Percentiles rank a stretch among this genome's conserved stretches.
Conservation (phyloP, 192 early-diverging fungal genomes). For the Entomortierella lignicola region DNA sequence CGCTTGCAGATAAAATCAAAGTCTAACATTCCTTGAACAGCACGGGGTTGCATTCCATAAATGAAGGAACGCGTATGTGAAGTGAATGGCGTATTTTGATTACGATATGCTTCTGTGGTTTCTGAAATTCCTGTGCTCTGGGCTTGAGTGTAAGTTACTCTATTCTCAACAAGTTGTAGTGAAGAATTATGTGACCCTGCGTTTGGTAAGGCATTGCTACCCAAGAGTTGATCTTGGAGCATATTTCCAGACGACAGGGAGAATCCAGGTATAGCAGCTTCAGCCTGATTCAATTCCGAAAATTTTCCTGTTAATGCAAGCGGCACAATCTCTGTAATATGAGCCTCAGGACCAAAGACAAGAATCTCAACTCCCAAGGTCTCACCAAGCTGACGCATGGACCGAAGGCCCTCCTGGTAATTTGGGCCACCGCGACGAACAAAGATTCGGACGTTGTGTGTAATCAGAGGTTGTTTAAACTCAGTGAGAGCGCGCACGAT, state of each 20-base stretch:
- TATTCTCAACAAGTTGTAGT: slow-evolving; percentile 57
- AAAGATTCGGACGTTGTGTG: slow-evolving; percentile 92
- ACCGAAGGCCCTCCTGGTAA: slow-evolving; percentile 98
- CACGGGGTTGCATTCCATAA: slow-evolving; percentile 99
- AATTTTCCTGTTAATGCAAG: slow-evolving; percentile 82
- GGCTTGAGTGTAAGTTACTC: slow-evolving; percentile 63
- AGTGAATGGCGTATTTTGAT: slow-evolving; percentile 84
- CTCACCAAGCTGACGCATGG: slow-evolving; percentile 94
- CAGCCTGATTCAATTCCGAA: slow-evolving; percentile 60
- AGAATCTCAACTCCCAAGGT: slow-evolving; percentile 93
- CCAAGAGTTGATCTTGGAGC: slow-evolving; percentile 70
- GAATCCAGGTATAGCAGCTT: slow-evolving; percentile 50
- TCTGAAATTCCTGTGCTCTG: slow-evolving; percentile 26
- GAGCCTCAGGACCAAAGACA: slow-evolving; percentile 97
- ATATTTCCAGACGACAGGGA: slow-evolving; percentile 67
- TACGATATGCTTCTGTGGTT: slow-evolving; percentile 19
- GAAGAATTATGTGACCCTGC: slow-evolving; percentile 53
- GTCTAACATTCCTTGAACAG: slow-evolving; percentile 99
- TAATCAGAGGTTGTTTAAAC: slow-evolving; percentile 88
- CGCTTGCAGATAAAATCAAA: slow-evolving; percentile 99
- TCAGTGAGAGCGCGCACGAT: slow-evolving; percentile 94
- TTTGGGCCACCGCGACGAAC: slow-evolving; percentile 99
- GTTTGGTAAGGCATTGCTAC: slow-evolving; percentile 49
- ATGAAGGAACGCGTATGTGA: slow-evolving; percentile 89
- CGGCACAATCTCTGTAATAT: slow-evolving; percentile 99